These are phyloP conservation scores for Clausena lansium DNA, from an alignment of 345 rosid species.

Conservation along the genomic window DNA sequence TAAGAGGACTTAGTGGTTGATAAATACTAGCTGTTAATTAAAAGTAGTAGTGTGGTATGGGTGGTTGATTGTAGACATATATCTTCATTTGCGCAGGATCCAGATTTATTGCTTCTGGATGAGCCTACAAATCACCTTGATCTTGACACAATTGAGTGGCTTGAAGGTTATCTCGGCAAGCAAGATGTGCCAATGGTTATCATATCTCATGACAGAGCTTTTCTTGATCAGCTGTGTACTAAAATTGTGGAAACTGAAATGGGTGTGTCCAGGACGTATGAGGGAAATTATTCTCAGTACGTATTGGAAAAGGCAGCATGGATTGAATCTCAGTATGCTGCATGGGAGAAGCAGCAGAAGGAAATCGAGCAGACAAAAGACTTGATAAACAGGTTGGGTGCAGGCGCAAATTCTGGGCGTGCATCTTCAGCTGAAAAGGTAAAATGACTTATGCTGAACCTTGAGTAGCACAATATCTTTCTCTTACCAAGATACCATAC, in stretches of 20 bases:
- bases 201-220: constrained; percentile 94
- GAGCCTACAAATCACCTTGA: constrained; percentile 98
- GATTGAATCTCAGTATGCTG: constrained; percentile 71
- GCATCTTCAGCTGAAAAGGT: constrained; percentile 98
- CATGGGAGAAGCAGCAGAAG: constrained; percentile 93
- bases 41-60: background rate
- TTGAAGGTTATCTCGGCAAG: constrained; percentile 84
- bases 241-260: constrained; percentile 95
- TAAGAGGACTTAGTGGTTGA: background rate
- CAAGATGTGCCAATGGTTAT: constrained; percentile 97
- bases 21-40: no score
- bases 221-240: constrained; percentile 91
- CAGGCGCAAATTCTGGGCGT: constrained; percentile 88
- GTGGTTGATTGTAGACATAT: constrained; percentile 9
- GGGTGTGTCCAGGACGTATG: constrained; percentile 86
- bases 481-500: no score
- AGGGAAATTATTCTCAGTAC: constrained; percentile 89
- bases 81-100: constrained; percentile 57
- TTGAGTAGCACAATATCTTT: background rate
- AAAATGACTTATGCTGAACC: background rate
- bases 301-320: constrained; percentile 67
- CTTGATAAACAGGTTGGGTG: constrained; percentile 71
- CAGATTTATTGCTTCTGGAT: constrained; percentile 89
- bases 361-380: constrained; percentile 81
- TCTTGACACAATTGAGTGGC: constrained; percentile 97